Base-by-base conservation (phyloP, 345 rosid genomes). In the Gossypium australe region DNA sequence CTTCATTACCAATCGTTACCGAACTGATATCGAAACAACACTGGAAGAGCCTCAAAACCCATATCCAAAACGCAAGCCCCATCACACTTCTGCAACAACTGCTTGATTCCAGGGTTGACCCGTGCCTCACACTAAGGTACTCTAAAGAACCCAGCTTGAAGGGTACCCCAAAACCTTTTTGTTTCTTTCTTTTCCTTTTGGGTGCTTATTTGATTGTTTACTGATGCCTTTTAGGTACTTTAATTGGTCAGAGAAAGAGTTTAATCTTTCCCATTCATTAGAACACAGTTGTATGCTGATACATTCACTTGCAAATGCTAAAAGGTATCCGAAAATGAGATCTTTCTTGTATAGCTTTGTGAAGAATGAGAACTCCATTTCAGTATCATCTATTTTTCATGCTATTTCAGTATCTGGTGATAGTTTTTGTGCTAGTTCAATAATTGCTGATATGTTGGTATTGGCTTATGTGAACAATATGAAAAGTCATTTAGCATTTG, bases 321-420 rank as follows among this genome's bases (percentile, higher is more conserved):
- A 84, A 73, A 82, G 76, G 78, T 86, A 89, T 74, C 55, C 92
- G 2, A 88, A 89, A 77, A 81, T 87, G 22, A 84, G 89, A 64
- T 88, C 97, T 71, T 89, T 92, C 78, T 76, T 90, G 84, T 83
- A 89, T 75, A 74, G 79, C 12, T 89, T 85, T 79, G 94, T 86
- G 6, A 85, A 76, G 71, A 75, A 72, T 64, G 84, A 76, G 14
- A 61, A 70, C 9, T 68, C 71, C 34, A 53, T 73, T 78, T 76
- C 87, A 6, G 88, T 87, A 61, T 84, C 90, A 76, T 84, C 87
- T 24, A 57, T 87, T 65, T 78, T 94, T 76, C 92, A 92, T 77
- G 81, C 93, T 0, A 75, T 92, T 45, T 89, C 94, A 1, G 55
- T 85, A 58, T 83, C 82, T 62, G 77, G 83, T 48, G 89, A 78